phyloP scores from a whole-genome alignment of 257 asterid species.

The Voacanga thouarsii region DNA sequence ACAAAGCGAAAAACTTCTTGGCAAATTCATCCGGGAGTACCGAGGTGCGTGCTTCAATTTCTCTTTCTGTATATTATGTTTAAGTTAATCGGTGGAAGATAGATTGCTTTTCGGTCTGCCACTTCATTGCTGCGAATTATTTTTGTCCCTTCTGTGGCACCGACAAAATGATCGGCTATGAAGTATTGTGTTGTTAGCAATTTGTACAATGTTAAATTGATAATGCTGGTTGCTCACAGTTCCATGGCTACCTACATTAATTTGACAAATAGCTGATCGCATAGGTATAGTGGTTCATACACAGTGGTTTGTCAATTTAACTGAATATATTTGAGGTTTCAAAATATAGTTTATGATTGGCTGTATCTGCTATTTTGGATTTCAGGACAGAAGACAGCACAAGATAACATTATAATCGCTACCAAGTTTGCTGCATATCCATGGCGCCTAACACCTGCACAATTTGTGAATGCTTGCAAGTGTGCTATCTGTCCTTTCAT shows the following conservation, averaged over 20 bases:
- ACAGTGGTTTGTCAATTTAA: background rate
- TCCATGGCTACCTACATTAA: background rate
- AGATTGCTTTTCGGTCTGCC: too few species aligned
- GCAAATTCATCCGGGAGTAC: conserved; percentile 65
- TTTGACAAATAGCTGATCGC: background rate
- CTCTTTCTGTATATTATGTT: too few species aligned
- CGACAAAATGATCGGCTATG: background rate
- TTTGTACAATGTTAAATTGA: background rate
- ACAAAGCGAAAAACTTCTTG: conserved; percentile 93
- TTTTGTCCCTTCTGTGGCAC: background rate
- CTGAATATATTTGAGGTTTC: background rate
- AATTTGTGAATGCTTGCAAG: conserved; percentile 93
- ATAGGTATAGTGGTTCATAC: background rate
- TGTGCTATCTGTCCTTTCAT: conserved; percentile 27
- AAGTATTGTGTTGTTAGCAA: background rate
- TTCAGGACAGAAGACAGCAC: conserved; percentile 52
- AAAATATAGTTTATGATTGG: background rate
- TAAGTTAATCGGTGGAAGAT: too few species aligned
- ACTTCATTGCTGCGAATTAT: too few species aligned
- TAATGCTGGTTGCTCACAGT: background rate
- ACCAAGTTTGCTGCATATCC: conserved; percentile 98
- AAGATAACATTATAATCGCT: conserved; percentile 64
- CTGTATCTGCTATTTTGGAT: conserved; percentile 8
- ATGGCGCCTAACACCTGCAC: conserved; percentile 89
- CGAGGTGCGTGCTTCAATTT: conserved; percentile 29